Conservation (phyloP, 495 filamentous ascomycete genomes). For the Evansstolkia leycettana region DNA sequence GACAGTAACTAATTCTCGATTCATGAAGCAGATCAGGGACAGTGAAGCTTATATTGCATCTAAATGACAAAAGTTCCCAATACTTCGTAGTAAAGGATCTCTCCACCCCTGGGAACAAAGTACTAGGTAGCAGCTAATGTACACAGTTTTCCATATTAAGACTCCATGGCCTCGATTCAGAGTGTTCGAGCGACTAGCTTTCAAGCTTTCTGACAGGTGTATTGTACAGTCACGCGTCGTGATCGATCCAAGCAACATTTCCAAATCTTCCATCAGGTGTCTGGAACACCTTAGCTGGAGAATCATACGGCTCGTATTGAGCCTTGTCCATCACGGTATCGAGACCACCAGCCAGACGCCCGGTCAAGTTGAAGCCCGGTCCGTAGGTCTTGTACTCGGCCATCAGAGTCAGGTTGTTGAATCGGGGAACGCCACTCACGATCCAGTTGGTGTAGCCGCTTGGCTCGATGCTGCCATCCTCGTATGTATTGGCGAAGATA, state of each 20-base stretch:
- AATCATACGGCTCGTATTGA: slow-evolving; percentile 29
- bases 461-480: slow-evolving; percentile 37
- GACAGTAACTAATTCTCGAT: no score
- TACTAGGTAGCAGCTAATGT: no score
- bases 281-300: slow-evolving; percentile 42
- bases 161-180: no score
- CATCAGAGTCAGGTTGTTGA: slow-evolving; percentile 36
- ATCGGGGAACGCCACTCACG: slow-evolving; percentile 20
- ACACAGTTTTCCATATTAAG: no score
- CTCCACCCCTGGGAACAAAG: no score
- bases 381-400: slow-evolving; percentile 43
- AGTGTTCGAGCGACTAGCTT: no score
- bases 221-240: no score
- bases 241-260: slow-evolving; percentile 46
- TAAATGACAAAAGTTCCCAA: no score
- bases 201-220: no score
- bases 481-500: slow-evolving; percentile 39
- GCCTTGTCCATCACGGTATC: slow-evolving; percentile 27
- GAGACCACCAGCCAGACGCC: slow-evolving; percentile 25
- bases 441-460: slow-evolving; percentile 46
- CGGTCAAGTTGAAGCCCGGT: slow-evolving; percentile 41
- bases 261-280: slow-evolving; percentile 31
- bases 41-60: no score
- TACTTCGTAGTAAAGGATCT: no score
- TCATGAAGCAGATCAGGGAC: no score